Evolutionary conservation across 2,329 filamentous ascomycete species (phyloP), one percentile per base, ranked within the genome.

Genomic region (Ceratocystis colombiana): DNA sequence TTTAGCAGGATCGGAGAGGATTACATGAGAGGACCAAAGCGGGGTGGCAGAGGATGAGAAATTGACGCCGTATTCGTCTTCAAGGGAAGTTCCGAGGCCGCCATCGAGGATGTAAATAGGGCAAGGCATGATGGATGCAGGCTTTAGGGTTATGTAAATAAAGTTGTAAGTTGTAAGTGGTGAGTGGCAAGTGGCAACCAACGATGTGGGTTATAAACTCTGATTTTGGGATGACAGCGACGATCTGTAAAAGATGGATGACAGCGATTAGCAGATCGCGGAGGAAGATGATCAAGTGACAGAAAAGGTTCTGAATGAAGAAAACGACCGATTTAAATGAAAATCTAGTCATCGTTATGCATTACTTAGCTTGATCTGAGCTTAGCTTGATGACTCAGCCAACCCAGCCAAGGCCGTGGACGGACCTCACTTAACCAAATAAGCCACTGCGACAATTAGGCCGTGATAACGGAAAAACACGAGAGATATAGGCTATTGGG

Each of bases 21-120:
- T 79, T 5, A 88, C 78, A 71, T 88, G 81, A 0, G 84, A 85
- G 0, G 86, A 87, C 86, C 86, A 88, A 48, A 88, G 79, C 0
- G 86, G 86, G 7, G 79, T 82, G 10, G 74, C 76, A 46, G 75
- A 72, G 17, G 62, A 65, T 33, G 75, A 73, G 72, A 88, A 88
- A 15, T 72, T 75, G 68, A 82, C 71, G 66, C 74, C 73, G 72
- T 86, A 82, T 33, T 79, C 74, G 68, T 84, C 80, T 71, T 86
- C 80, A 2, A 88, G 82, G 0, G 84, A 83, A 2, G 86, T 88
- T 44, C 86, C 86, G 25, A 88, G 79, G 6, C 86, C 86, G 64
- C 86, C 86, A 71, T 88, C 86, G 48, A 88, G 79, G 62, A 88
- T 75, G 68, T 79, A 74, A 68, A 82, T 71, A 15, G 61, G 65